phyloP scores from a whole-genome alignment of 176 grass and related monocot genomes.

The Triticum turgidum region DNA sequence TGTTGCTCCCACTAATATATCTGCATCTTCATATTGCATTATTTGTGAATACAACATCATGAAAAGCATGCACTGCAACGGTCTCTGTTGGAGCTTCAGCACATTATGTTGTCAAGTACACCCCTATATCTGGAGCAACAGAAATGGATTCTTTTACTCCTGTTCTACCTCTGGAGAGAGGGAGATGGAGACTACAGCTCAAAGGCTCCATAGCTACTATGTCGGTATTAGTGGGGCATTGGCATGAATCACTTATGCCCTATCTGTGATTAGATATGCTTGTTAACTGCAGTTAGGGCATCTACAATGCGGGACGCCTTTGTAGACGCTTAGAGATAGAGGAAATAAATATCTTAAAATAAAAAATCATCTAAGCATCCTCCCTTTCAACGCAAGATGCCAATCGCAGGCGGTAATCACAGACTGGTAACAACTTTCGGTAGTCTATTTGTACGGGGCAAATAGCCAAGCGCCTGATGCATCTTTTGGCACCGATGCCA shows the following conservation, averaged over 20 bases:
- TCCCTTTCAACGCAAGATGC: too few relatives aligned
- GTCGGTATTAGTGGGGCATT: conserved; percentile 5
- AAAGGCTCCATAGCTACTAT: not conserved
- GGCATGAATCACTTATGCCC: not conserved
- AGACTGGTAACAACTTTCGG: too few relatives aligned
- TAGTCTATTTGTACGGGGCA: too few relatives aligned
- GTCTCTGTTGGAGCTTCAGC: not conserved
- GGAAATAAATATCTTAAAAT: too few relatives aligned
- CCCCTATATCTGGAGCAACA: not conserved
- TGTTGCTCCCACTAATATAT: not conserved
- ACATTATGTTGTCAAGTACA: not conserved
- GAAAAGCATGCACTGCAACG: not conserved
- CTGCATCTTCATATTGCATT: not conserved
- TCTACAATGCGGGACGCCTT: too few relatives aligned
- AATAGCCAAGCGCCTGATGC: too few relatives aligned
- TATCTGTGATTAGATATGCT: conserved; percentile 13
- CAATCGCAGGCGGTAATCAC: too few relatives aligned
- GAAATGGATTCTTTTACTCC: not conserved
- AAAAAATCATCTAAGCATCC: too few relatives aligned
- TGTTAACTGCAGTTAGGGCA: not conserved
- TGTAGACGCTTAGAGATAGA: too few relatives aligned
- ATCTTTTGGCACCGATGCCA: too few relatives aligned
- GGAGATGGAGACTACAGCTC: not conserved
- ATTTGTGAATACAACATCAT: conserved; percentile 12
- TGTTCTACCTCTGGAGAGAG: not conserved